Evolutionary conservation across 2,329 filamentous ascomycete species (phyloP).

Genomic region (Botrytis deweyae): DNA sequence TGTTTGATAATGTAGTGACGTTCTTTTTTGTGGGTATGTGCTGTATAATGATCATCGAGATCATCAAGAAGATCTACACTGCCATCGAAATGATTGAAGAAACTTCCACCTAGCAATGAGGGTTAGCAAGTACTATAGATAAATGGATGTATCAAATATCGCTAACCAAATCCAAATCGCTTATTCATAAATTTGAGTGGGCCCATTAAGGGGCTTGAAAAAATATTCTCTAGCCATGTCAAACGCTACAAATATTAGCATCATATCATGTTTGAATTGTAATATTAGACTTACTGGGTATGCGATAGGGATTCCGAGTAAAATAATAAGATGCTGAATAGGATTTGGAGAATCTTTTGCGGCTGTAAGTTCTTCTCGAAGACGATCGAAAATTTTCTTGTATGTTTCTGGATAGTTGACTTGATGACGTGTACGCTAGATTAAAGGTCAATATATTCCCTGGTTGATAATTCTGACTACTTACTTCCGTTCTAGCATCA

Average conservation of each 20-base stretch:
- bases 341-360: constrained; percentile 67
- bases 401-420: constrained; percentile 95
- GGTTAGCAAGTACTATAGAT: background rate
- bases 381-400: constrained; percentile 74
- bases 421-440: constrained; percentile 77
- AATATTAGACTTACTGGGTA: constrained; percentile 61
- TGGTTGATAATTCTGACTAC: background rate
- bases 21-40: constrained; percentile 86
- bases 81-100: constrained; percentile 95
- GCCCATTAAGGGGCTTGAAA: constrained; percentile 81
- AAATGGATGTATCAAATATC: background rate
- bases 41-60: constrained; percentile 94
- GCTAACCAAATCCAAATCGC: constrained; percentile 71
- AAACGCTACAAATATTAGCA: constrained; percentile 56
- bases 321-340: constrained; percentile 82
- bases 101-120: constrained; percentile 58
- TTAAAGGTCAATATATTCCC: background rate
- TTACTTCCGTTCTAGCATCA: constrained; percentile 80
- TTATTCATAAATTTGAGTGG: constrained; percentile 88
- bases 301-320: constrained; percentile 84
- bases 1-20: constrained; percentile 75
- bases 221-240: constrained; percentile 94
- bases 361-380: constrained; percentile 69
- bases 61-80: constrained; percentile 91
- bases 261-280: background rate